Base-by-base conservation (phyloP, 129 eudicot genomes). In the Gnaphalium uliginosum region DNA sequence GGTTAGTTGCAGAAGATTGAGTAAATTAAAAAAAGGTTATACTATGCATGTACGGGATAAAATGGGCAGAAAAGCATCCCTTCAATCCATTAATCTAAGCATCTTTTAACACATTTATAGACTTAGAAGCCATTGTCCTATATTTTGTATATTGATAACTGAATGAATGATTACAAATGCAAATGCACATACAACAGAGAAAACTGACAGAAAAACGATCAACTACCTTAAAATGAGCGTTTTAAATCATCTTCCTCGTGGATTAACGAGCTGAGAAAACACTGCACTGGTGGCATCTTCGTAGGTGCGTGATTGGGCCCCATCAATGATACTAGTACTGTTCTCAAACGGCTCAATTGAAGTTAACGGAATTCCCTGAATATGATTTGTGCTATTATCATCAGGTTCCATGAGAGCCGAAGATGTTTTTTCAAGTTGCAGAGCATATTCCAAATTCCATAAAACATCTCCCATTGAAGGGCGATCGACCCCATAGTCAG, bases 381-480 rank as follows among this genome's bases (percentile, higher is more conserved):
- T 81, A 46, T 83, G 89, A 22, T 37, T 82, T 33, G 61, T 78
- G 17, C 92, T 81, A 57, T 78, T 70, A 5, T 90, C 89, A 17
- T 81, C 89, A 2, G 78, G 79, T 48, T 79, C 81, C 69, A 6
- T 43, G 25, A 74, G 25, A 8, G 69, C 82, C 51, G 83, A 67
- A 82, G 89, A 90, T 8, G 91, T 87, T 71, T 90, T 93, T 17
- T 91, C 92, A 53, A 88, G 83, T 66, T 91, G 97, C 29, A 88
- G 69, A n/a, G 88, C 88, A 29, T 85, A 88, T 18, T 91, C 97
- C 84, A 91, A 79, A 62, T 88, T 88, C 96, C 94, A 88, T 29
- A 91, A 69, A 25, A 91, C 91, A 54, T 91, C 94, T 6, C 96
- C 96, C 97, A 91, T 88, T 18, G 95, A 85, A 19, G 97, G 95